Evolutionary conservation across 768 basidiomycete species (phyloP), one percentile per base, ranked within the genome.

Genomic region (Serendipita indica): DNA sequence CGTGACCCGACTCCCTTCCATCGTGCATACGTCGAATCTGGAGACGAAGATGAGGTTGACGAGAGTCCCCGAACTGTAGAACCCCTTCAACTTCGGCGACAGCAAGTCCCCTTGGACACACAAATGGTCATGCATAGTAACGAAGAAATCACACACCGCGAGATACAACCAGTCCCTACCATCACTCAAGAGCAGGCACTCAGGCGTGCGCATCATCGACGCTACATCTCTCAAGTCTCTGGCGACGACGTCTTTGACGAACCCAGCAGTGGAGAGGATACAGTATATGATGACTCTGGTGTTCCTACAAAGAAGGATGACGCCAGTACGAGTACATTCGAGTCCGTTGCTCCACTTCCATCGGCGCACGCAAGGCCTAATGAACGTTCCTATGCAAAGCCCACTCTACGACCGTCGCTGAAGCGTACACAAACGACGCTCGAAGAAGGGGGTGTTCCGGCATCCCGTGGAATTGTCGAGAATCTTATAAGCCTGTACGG

Each of bases 401-500:
- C n/a, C n/a, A n/a, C n/a, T n/a, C n/a, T n/a, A n/a, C n/a, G n/a
- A n/a, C n/a, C n/a, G n/a, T n/a, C n/a, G n/a, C n/a, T n/a, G n/a
- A 54, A 54, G 30, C 20, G 32, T 10, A 54, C 49, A n/a, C 3
- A 54, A n/a, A 54, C 43, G 13, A 12, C 22, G 10, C 22, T 54
- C 16, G 49, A 54, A 30, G 49, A 54, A 54, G 49, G 49, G 7
- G 49, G 49, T 10, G 25, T 54, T 28, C 49, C 49, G n/a, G 25
- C 22, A 3, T 69, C 72, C 28, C 76, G 73, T 25, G 78, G 79
- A 4, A 64, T 78, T 57, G 72, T 78, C 6, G 72, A 77, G 7
- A 76, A 77, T 58, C 72, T 79, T 58, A 70, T 80, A 66, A 75
- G 80, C 63, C 70, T 80, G 58, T 77, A 77, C 65, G 73, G 73